A percentile compares a stretch with the other conserved stretches of the same genome.
Conservation (phyloP, 192 early-diverging fungal genomes). For the Backusella circina region DNA sequence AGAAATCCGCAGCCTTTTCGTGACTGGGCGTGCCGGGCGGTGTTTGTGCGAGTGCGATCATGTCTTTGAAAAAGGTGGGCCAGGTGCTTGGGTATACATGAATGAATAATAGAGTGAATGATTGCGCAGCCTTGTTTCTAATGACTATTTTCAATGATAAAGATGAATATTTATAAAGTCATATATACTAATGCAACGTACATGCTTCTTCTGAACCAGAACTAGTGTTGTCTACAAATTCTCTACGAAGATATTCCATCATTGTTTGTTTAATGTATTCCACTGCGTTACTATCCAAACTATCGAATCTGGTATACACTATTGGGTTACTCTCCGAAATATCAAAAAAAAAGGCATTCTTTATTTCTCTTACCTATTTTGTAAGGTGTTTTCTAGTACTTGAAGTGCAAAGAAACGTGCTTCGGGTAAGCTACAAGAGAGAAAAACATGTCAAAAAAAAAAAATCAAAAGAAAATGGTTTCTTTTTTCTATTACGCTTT, state of each 20-base stretch:
- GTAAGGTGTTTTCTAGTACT: slow-evolving; percentile 69
- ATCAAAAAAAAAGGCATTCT: background rate
- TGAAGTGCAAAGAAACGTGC: slow-evolving; percentile 85
- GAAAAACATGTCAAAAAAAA: slow-evolving; percentile 7
- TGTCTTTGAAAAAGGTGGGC: slow-evolving; percentile 85
- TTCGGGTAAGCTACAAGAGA: slow-evolving; percentile 56
- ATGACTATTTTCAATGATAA: slow-evolving; percentile 37
- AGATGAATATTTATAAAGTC: background rate
- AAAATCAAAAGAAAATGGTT: background rate
- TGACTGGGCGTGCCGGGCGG: slow-evolving; percentile 28
- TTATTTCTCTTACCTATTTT: slow-evolving; percentile 42
- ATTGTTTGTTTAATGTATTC: slow-evolving; percentile 50
- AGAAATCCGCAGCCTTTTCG: slow-evolving; percentile 60
- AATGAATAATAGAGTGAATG: slow-evolving; percentile 77
- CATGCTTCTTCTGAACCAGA: slow-evolving; percentile 46
- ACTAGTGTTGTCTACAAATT: slow-evolving; percentile 44
- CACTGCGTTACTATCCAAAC: slow-evolving; percentile 44
- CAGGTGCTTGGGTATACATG: slow-evolving; percentile 81
- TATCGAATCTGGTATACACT: slow-evolving; percentile 37
- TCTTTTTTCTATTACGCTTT: slow-evolving; percentile 47
- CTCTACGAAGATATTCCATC: slow-evolving; percentile 56
- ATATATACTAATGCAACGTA: slow-evolving; percentile 13
- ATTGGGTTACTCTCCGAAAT: background rate
- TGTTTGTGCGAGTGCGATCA: slow-evolving; percentile 62
- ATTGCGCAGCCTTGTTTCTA: slow-evolving; percentile 82